A percentile compares a stretch with the other conserved stretches of the same genome.
Evolutionary conservation across 306 rosid species (phyloP).

Genomic region (Pyrus communis): DNA sequence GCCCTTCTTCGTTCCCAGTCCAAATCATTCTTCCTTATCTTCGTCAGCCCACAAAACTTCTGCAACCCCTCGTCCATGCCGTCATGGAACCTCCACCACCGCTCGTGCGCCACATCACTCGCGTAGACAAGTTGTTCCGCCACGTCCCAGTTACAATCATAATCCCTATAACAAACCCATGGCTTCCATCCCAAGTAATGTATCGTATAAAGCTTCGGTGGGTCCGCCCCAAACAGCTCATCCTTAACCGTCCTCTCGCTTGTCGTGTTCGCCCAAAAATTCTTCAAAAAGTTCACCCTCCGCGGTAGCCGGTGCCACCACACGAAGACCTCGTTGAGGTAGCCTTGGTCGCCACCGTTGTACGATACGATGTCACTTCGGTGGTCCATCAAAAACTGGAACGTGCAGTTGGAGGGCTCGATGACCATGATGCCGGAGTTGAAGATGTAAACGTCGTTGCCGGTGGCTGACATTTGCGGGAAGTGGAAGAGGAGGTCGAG

Average conservation of each 20-base stretch:
- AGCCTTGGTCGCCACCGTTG: conserved; percentile 95
- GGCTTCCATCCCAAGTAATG: conserved; percentile 88
- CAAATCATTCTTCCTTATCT: conserved; percentile 51
- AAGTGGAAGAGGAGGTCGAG: conserved; percentile 84
- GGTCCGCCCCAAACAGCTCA: conserved; percentile 65
- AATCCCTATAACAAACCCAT: conserved; percentile 86
- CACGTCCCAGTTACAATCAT: conserved; percentile 84
- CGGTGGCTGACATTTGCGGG: conserved; percentile 80
- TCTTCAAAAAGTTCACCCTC: conserved; percentile 72
- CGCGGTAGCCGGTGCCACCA: conserved; percentile 99
- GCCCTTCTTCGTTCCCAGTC: conserved; percentile 75
- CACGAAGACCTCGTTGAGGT: conserved; percentile 78
- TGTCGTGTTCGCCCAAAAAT: conserved; percentile 83
- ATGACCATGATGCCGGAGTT: conserved; percentile 91
- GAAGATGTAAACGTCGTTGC: conserved; percentile 77
- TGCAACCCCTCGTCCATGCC: conserved; percentile 48
- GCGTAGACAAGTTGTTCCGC: conserved; percentile 68
- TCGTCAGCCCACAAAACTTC: conserved; percentile 53
- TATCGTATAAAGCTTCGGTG: conserved; percentile 60
- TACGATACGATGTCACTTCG: conserved; percentile 57
- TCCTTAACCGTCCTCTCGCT: conserved; percentile 46
- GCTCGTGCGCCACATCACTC: conserved; percentile 73
- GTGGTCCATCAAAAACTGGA: conserved; percentile 41
- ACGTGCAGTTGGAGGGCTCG: conserved; percentile 88
- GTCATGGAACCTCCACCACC: conserved; percentile 83